Evolutionary conservation across 495 filamentous ascomycete species (phyloP).

Genomic region (Aspergillus affinis): DNA sequence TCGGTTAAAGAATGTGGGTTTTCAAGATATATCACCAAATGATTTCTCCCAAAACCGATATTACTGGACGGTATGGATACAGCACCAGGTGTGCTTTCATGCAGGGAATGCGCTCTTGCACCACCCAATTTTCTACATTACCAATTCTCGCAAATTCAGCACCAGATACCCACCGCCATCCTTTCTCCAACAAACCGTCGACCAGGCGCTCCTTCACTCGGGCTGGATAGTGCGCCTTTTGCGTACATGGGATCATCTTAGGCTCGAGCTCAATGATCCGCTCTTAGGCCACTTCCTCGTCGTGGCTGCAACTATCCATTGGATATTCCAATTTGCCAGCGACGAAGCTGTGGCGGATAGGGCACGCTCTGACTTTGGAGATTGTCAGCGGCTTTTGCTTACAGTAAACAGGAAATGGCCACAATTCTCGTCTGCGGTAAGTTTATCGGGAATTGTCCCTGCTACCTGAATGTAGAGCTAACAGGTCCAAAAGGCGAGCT

Average conservation of each 20-base stretch:
- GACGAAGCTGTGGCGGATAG: conserved; percentile 4
- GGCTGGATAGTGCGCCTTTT: conserved; percentile 11
- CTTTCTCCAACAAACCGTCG: conserved; percentile 13
- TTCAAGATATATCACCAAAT: conserved; percentile 13
- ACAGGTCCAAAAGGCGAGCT: not conserved
- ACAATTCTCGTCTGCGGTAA: conserved; percentile 3
- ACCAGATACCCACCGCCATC: not conserved
- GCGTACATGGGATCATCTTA: not conserved
- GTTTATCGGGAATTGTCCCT: not conserved
- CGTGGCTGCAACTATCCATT: conserved; percentile 6
- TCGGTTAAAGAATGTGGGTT: conserved; percentile 14
- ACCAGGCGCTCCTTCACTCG: conserved; percentile 12
- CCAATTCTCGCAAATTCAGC: not conserved
- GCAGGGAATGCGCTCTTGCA: conserved; percentile 6
- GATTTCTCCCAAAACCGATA: conserved; percentile 6
- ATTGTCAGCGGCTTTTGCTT: not conserved
- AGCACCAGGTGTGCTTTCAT: conserved; percentile 10
- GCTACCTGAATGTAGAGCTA: not conserved
- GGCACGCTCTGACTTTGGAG: conserved; percentile 2
- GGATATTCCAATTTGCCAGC: conserved; percentile 17
- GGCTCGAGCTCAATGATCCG: conserved; percentile 6
- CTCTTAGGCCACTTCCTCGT: conserved; percentile 7
- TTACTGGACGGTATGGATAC: conserved; percentile 13
- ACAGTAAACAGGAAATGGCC: conserved; percentile 1
- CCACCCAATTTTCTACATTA: conserved; percentile 13